Evolutionary conservation across 169 alveolate genomes (phyloP).

Genomic region (Cryptosporidium baileyi): DNA sequence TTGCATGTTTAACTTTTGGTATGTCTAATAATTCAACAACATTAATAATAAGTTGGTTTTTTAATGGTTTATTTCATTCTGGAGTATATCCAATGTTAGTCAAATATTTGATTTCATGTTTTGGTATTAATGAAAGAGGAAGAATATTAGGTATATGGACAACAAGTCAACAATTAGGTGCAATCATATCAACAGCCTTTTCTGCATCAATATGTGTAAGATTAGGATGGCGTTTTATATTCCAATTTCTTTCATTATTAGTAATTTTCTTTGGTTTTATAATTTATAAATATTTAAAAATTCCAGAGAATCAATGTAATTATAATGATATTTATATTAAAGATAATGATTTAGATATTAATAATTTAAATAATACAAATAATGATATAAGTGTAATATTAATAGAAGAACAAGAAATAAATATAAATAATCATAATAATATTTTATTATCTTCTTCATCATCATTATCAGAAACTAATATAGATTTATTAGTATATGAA

Average conservation of each 20-base stretch:
- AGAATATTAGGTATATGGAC: slow-evolving; percentile 74
- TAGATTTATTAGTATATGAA: neutral
- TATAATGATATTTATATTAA: neutral
- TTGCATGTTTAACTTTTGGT: slow-evolving; percentile 66
- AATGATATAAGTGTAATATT: neutral
- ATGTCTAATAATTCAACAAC: neutral
- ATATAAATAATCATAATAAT: neutral
- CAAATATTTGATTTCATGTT: slow-evolving; percentile 50
- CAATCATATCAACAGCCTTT: slow-evolving; percentile 74
- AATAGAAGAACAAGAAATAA: neutral
- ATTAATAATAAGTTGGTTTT: slow-evolving; percentile 61
- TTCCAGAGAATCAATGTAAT: slow-evolving; percentile 1
- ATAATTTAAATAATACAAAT: neutral
- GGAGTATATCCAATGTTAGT: slow-evolving; percentile 75
- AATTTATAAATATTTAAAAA: slow-evolving; percentile 28
- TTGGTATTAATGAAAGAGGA: slow-evolving; percentile 68
- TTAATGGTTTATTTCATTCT: slow-evolving; percentile 75
- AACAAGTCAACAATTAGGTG: slow-evolving; percentile 76
- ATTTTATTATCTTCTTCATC: too few species aligned
- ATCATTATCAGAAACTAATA: too few species aligned
- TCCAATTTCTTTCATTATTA: slow-evolving; percentile 66
- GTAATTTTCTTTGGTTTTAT: slow-evolving; percentile 62
- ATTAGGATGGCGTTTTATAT: slow-evolving; percentile 77
- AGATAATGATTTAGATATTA: neutral
- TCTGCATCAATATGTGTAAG: slow-evolving; percentile 70